A percentile compares a stretch with the other conserved stretches of the same genome.
These are phyloP conservation scores for Solanum etuberosum DNA, from an alignment of 257 asterid species.

Conservation along the genomic window DNA sequence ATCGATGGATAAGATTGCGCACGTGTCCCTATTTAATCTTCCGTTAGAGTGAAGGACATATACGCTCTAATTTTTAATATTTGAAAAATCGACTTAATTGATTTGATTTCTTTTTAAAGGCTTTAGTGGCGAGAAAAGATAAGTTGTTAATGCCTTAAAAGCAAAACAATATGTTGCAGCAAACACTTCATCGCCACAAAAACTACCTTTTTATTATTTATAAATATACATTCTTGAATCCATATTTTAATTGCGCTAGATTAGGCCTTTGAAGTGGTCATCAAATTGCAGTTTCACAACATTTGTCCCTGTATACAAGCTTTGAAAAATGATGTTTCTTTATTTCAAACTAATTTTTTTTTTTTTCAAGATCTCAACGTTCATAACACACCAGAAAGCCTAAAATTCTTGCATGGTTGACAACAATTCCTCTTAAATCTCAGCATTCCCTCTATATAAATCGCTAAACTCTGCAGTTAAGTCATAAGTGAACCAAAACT, in stretches of 20 bases:
- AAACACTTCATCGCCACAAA: not conserved
- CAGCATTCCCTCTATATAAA: slow-evolving; percentile 20
- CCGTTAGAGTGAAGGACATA: too few species aligned
- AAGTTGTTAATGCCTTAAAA: not conserved
- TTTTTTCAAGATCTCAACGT: not conserved
- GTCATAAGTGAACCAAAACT: not conserved
- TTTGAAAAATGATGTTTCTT: not conserved
- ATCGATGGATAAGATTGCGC: too few species aligned
- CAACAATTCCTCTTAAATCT: slow-evolving; percentile 25
- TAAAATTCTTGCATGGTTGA: slow-evolving; percentile 37
- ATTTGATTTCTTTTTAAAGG: not conserved
- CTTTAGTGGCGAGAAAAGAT: not conserved
- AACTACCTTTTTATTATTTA: too few species aligned
- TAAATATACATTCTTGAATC: not conserved
- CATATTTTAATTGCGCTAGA: not conserved
- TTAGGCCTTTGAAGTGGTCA: not conserved
- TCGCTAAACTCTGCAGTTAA: not conserved
- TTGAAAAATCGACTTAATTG: not conserved
- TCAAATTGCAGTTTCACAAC: not conserved
- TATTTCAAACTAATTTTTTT: not conserved
- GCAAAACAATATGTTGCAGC: not conserved
- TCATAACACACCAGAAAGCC: not conserved
- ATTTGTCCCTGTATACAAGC: not conserved
- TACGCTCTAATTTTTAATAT: too few species aligned
- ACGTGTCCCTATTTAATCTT: too few species aligned